A percentile compares a stretch with the other conserved stretches of the same genome.
phyloP scores from a whole-genome alignment of 176 grass and related monocot genomes.

The Echinochloa phyllopogon region DNA sequence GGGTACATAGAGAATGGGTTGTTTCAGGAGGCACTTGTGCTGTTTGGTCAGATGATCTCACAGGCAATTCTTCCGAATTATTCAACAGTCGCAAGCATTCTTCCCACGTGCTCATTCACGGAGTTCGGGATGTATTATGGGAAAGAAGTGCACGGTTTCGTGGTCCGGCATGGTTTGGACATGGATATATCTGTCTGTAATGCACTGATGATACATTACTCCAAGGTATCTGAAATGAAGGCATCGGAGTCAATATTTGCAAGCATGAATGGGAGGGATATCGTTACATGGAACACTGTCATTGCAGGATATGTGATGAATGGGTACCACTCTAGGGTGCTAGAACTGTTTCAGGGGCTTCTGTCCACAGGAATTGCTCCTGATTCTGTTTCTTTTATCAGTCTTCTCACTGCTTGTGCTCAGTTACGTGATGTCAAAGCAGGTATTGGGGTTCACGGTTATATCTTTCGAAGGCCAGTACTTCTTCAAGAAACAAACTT shows the following conservation, averaged over 20 bases:
- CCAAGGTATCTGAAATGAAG: slow-evolving; percentile 53
- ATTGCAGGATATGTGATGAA: slow-evolving; percentile 67
- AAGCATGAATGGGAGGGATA: slow-evolving; percentile 50
- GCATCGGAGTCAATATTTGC: slow-evolving; percentile 54
- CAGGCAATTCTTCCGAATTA: slow-evolving; percentile 50
- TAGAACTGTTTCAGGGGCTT: slow-evolving; percentile 56
- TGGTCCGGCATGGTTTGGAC: slow-evolving; percentile 52
- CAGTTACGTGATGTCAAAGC: slow-evolving; percentile 42
- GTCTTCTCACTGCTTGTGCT: slow-evolving; percentile 64
- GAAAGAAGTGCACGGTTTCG: slow-evolving; percentile 62
- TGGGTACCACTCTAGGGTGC: slow-evolving; percentile 41
- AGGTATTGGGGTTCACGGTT: slow-evolving; percentile 65
- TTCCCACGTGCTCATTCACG: slow-evolving; percentile 54
- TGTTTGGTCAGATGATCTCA: slow-evolving; percentile 54
- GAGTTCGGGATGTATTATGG: slow-evolving; percentile 48
- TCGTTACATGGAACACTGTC: slow-evolving; percentile 64
- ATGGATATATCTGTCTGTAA: slow-evolving; percentile 64
- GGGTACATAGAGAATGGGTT: slow-evolving; percentile 53
- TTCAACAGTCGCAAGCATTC: slow-evolving; percentile 60
- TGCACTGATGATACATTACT: slow-evolving; percentile 69
- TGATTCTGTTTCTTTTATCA: slow-evolving; percentile 69
- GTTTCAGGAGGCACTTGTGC: slow-evolving; percentile 44
- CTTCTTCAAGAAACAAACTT: slow-evolving; percentile 60
- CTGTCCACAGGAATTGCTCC: slow-evolving; percentile 44
- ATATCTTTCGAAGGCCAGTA: slow-evolving; percentile 46